Conservation (phyloP, 208 protist genomes). For the Trypanosoma theileri region DNA sequence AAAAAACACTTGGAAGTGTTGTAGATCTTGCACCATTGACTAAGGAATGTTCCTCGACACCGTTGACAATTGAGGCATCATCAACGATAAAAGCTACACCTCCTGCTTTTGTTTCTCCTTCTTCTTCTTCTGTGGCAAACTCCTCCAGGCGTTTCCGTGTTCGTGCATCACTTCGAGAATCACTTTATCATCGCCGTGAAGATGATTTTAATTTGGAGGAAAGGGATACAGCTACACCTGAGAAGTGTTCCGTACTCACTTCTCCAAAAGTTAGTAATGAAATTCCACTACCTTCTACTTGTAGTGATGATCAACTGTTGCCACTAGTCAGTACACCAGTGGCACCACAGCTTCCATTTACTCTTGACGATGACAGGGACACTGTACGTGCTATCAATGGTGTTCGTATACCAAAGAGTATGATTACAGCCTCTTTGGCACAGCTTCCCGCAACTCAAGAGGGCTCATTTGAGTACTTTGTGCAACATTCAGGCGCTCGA, state of each 20-base stretch:
- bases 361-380: slow-evolving; percentile 42
- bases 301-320: background rate
- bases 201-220: background rate
- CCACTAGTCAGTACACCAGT: background rate
- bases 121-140: background rate
- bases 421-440: slow-evolving; percentile 65
- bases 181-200: background rate
- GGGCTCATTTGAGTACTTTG: slow-evolving; percentile 72
- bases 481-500: slow-evolving; percentile 53
- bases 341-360: slow-evolving; percentile 26
- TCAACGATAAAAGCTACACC: background rate
- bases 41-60: background rate
- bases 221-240: background rate
- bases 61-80: background rate
- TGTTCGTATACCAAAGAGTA: slow-evolving; percentile 69
- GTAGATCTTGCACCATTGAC: background rate
- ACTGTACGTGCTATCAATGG: slow-evolving; percentile 77
- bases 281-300: background rate
- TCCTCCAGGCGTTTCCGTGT: slow-evolving; percentile 9
- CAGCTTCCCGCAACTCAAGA: slow-evolving; percentile 56
- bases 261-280: background rate
- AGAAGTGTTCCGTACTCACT: background rate
- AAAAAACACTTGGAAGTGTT: background rate
- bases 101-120: background rate
- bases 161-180: slow-evolving; percentile 9